Conservation (phyloP, 2,329 filamentous ascomycete species). For the Ceratocystis smalleyi region DNA sequence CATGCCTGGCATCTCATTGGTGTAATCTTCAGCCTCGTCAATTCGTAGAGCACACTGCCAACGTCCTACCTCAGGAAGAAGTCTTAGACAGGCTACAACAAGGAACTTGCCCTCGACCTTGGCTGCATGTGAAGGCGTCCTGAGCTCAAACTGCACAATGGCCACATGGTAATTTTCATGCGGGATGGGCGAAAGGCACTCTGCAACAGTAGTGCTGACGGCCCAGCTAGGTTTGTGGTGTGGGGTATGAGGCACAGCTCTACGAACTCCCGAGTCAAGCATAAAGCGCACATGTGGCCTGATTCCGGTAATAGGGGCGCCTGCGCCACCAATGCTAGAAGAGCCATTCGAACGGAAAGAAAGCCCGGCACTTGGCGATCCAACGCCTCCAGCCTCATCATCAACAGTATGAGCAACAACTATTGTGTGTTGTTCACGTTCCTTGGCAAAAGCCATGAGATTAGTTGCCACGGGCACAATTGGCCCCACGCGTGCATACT, state of each 20-base stretch:
- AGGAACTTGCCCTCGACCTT: conserved; percentile 15
- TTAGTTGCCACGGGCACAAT: conserved; percentile 13
- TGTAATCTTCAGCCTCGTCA: conserved; percentile 14
- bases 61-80: conserved; percentile 8
- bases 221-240: conserved; percentile 13
- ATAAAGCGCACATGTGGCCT: conserved; percentile 13
- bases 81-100: conserved; percentile 13
- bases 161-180: conserved; percentile 15
- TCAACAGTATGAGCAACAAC: conserved; percentile 12
- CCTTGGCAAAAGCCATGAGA: conserved; percentile 9
- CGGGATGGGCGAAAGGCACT: conserved; percentile 14
- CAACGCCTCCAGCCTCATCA: neutral
- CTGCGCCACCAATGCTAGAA: neutral
- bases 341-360: neutral
- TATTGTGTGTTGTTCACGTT: conserved; percentile 15
- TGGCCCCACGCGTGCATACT: conserved; percentile 13
- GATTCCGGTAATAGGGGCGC: neutral
- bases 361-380: neutral
- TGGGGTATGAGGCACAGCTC: conserved; percentile 12
- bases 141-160: conserved; percentile 14
- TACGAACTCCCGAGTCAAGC: conserved; percentile 10
- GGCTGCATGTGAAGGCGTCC: conserved; percentile 13
- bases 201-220: neutral
- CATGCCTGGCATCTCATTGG: conserved; percentile 14
- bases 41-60: conserved; percentile 15